Evolutionary conservation across 768 basidiomycete species (phyloP).

Genomic region (Pisolithus marmoratus): DNA sequence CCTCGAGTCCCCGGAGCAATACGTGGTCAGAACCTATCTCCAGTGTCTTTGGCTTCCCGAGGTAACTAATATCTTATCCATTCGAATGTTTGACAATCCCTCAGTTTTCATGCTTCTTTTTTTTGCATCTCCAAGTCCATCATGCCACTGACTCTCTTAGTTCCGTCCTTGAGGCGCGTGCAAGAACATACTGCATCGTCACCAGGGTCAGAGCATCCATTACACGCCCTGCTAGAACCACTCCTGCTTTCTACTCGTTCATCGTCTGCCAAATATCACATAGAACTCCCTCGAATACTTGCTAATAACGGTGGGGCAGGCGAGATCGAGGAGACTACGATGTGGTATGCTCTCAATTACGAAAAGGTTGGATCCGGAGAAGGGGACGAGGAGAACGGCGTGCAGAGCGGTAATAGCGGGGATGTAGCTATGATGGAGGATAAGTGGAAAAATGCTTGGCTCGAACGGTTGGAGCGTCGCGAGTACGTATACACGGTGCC

Average conservation of each 20-base stretch:
- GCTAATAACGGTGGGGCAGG: conserved; percentile 53
- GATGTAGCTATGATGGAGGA: conserved; percentile 36
- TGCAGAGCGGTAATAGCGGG: conserved; percentile 23
- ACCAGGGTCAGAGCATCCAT: conserved; percentile 39
- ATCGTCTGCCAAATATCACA: conserved; percentile 55
- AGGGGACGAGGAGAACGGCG: conserved; percentile 33
- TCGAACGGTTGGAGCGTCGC: conserved; percentile 62
- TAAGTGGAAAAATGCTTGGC: conserved; percentile 49
- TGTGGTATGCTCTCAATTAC: conserved; percentile 68
- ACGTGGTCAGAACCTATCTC: conserved; percentile 58
- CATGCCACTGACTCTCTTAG: conserved; percentile 57
- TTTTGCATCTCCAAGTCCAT: conserved; percentile 46
- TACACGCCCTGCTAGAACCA: conserved; percentile 56
- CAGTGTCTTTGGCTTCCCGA: conserved; percentile 78
- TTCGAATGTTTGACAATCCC: not conserved
- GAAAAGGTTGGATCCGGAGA: conserved; percentile 42
- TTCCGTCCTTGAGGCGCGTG: conserved; percentile 53
- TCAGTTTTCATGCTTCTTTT: no score
- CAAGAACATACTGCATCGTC: conserved; percentile 26
- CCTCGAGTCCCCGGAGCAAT: conserved; percentile 48
- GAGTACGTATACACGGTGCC: conserved; percentile 40
- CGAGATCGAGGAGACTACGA: conserved; percentile 64
- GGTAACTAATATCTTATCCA: conserved; percentile 30
- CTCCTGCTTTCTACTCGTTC: conserved; percentile 55
- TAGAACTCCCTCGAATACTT: conserved; percentile 57